Conservation (phyloP, 352 stramenopile species). For the Phytophthora citrophthora region DNA sequence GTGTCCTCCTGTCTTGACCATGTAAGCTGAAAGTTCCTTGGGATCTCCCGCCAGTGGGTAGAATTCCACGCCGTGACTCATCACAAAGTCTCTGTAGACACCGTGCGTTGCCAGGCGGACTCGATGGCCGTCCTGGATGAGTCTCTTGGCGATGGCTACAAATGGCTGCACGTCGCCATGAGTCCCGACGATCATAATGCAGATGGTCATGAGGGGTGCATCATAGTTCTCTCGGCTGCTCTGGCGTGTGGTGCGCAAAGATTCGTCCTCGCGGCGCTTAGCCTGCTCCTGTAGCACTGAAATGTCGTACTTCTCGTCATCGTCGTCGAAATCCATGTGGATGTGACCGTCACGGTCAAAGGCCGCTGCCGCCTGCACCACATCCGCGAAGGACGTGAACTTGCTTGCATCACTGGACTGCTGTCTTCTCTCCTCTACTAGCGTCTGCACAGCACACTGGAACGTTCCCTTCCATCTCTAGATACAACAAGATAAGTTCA, state of each 20-base stretch:
- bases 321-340: conserved; percentile 52
- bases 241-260: conserved; percentile 13
- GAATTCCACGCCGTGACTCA: conserved; percentile 74
- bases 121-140: conserved; percentile 87
- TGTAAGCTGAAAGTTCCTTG: conserved; percentile 89
- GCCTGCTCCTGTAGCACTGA: conserved; percentile 37
- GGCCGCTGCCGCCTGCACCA: conserved; percentile 51
- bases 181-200: conserved; percentile 93
- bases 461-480: conserved; percentile 44
- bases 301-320: conserved; percentile 58
- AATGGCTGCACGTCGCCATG: conserved; percentile 90
- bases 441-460: conserved; percentile 20
- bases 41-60: conserved; percentile 79
- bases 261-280: conserved; percentile 28
- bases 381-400: conserved; percentile 40
- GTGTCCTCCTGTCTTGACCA: conserved; percentile 89
- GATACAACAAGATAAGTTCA: conserved; percentile 8
- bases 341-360: conserved; percentile 61
- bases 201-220: conserved; percentile 68
- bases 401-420: conserved; percentile 11
- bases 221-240: conserved; percentile 29
- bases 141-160: conserved; percentile 82
- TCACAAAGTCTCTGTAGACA: conserved; percentile 88
- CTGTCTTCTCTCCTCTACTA: conserved; percentile 29
- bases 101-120: conserved; percentile 92